Evolutionary conservation across 2,329 filamentous ascomycete species (phyloP).

Genomic region (Raffaelea albimanens): DNA sequence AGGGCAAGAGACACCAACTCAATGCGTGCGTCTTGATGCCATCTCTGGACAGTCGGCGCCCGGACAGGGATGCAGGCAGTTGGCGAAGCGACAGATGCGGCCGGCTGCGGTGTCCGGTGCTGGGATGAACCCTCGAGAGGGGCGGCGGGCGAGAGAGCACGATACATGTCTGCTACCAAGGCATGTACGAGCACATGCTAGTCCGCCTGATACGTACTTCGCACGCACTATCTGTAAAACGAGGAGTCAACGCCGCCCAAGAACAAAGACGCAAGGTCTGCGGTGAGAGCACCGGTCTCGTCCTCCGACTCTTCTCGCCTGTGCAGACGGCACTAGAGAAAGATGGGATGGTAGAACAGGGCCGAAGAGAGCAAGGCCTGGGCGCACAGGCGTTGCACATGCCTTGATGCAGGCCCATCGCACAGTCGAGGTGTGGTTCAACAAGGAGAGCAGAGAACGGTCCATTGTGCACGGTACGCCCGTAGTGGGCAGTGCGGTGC

Average conservation of each 20-base stretch:
- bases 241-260: background rate
- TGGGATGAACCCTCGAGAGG: background rate
- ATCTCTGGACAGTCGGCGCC: too few species aligned
- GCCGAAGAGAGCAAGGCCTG: background rate
- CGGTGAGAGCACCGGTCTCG: background rate
- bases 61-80: background rate
- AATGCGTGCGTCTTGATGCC: too few species aligned
- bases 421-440: slow-evolving; percentile 4
- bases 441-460: slow-evolving; percentile 2
- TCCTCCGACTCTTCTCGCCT: background rate
- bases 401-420: background rate
- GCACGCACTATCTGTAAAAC: background rate
- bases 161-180: background rate
- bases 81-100: background rate
- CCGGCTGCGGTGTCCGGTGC: background rate
- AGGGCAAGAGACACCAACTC: too few species aligned
- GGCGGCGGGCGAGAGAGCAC: background rate
- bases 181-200: too few species aligned
- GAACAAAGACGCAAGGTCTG: background rate
- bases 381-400: background rate
- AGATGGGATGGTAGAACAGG: background rate
- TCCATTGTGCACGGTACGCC: background rate
- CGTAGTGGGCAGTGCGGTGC: too few species aligned
- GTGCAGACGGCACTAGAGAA: background rate
- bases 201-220: background rate